Conservation (phyloP, 352 stramenopile species). For the Saprolegnia parasitica region DNA sequence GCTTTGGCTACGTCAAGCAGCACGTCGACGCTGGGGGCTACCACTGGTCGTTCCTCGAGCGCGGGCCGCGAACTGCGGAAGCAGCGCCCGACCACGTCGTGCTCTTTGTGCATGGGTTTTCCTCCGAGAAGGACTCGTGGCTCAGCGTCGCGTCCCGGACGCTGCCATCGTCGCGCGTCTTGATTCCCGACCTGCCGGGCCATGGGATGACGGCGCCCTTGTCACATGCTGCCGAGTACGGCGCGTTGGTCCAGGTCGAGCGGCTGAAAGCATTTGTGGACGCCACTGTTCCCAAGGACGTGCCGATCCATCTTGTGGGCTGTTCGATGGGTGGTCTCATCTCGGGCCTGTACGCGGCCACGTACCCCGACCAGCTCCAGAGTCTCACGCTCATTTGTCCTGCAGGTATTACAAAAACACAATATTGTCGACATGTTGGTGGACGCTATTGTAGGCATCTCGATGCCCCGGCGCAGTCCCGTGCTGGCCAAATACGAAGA, state of each 20-base stretch:
- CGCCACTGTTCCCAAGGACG: slow-evolving; percentile 43
- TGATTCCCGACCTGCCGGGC: slow-evolving; percentile 64
- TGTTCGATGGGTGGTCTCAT: slow-evolving; percentile 78
- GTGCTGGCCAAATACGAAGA: slow-evolving; percentile 51
- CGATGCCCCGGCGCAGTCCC: slow-evolving; percentile 58
- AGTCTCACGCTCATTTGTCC: slow-evolving; percentile 74
- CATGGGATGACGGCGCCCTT: slow-evolving; percentile 47
- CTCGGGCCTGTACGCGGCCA: slow-evolving; percentile 56
- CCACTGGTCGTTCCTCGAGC: slow-evolving; percentile 24
- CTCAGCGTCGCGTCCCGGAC: slow-evolving; percentile 48
- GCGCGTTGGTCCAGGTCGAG: slow-evolving; percentile 43
- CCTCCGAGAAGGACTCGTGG: slow-evolving; percentile 67
- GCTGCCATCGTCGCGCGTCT: slow-evolving; percentile 48
- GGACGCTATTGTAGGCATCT: slow-evolving; percentile 36
- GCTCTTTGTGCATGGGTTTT: slow-evolving; percentile 71
- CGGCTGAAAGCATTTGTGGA: slow-evolving; percentile 59
- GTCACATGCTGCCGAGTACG: slow-evolving; percentile 38
- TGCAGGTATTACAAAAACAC: slow-evolving; percentile 31
- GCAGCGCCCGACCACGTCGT: slow-evolving; percentile 31
- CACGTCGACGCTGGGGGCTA: slow-evolving; percentile 20
- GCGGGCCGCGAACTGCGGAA: not conserved
- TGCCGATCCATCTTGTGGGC: slow-evolving; percentile 61
- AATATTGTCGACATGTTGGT: not conserved
- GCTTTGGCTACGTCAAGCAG: slow-evolving; percentile 18
- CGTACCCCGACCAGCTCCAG: slow-evolving; percentile 52